phyloP scores from a whole-genome alignment of 805 yeast species.

The Torulaspora gathmanii region DNA sequence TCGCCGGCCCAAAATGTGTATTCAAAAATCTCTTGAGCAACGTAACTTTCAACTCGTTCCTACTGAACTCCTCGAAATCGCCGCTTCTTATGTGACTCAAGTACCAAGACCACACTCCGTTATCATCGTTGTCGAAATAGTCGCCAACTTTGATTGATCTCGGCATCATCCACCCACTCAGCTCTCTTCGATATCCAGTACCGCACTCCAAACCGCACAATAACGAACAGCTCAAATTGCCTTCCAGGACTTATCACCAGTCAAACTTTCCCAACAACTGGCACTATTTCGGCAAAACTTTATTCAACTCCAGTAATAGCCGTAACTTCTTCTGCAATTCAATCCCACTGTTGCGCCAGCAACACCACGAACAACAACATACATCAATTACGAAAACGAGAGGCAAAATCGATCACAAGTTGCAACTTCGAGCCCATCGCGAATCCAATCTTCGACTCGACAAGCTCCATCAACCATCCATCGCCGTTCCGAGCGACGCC shows the following conservation, averaged over 20 bases:
- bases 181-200: neutral
- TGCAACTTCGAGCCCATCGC: no score
- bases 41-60: constrained; percentile 26
- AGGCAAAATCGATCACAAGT: no score
- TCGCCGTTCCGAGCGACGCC: constrained; percentile 2
- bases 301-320: neutral
- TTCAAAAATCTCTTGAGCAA: constrained; percentile 32
- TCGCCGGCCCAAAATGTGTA: constrained; percentile 18
- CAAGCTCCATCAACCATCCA: neutral
- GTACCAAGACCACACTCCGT: constrained; percentile 39
- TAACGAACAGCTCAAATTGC: neutral
- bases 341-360: no score
- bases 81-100: constrained; percentile 35
- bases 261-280: neutral
- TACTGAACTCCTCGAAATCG: constrained; percentile 35
- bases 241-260: neutral
- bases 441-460: no score
- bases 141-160: constrained; percentile 31
- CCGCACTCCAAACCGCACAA: neutral
- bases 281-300: neutral
- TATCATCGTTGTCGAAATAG: constrained; percentile 32
- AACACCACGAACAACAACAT: no score
- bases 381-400: no score
- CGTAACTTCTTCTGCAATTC: no score
- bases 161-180: constrained; percentile 15